phyloP scores from a whole-genome alignment of 2,329 filamentous ascomycete genomes.

The Aureobasidium melanogenum region DNA sequence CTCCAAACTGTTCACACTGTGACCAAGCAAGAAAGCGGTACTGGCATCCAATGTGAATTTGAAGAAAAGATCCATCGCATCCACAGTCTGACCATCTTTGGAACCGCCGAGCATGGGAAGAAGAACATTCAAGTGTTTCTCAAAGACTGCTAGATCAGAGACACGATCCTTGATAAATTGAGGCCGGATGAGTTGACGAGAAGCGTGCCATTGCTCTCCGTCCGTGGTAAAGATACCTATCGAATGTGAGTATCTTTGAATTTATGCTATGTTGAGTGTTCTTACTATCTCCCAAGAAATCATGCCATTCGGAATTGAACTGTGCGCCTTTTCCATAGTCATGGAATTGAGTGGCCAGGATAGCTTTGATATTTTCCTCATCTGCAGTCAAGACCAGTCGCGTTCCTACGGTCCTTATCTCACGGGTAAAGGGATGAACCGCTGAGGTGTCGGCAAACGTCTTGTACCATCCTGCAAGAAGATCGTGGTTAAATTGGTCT shows the following conservation, averaged over 20 bases:
- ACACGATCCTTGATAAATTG: slow-evolving; percentile 82
- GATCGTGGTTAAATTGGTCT: slow-evolving; percentile 39
- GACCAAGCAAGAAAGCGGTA: slow-evolving; percentile 78
- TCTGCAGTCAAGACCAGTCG: slow-evolving; percentile 71
- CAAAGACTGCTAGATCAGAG: slow-evolving; percentile 72
- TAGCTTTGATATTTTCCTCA: slow-evolving; percentile 82
- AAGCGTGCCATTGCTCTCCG: slow-evolving; percentile 67
- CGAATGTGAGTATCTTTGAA: slow-evolving; percentile 8
- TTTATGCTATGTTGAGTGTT: slow-evolving; percentile 33
- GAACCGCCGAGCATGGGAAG: slow-evolving; percentile 50
- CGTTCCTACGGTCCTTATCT: slow-evolving; percentile 45
- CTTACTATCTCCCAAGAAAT: slow-evolving; percentile 68
- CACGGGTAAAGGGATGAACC: slow-evolving; percentile 47
- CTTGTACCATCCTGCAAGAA: slow-evolving; percentile 53
- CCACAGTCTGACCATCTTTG: slow-evolving; percentile 42
- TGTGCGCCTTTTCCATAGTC: slow-evolving; percentile 74
- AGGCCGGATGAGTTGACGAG: slow-evolving; percentile 71
- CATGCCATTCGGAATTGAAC: slow-evolving; percentile 67
- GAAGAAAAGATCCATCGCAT: slow-evolving; percentile 72
- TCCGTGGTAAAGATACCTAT: slow-evolving; percentile 61
- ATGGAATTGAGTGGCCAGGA: slow-evolving; percentile 76
- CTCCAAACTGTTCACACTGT: slow-evolving; percentile 55
- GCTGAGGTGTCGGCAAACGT: slow-evolving; percentile 39
- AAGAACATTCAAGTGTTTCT: slow-evolving; percentile 66
- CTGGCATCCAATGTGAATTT: slow-evolving; percentile 77